phyloP scores from a whole-genome alignment of 2,329 filamentous ascomycete species.

The Stagonosporopsis cucurbitacearum region DNA sequence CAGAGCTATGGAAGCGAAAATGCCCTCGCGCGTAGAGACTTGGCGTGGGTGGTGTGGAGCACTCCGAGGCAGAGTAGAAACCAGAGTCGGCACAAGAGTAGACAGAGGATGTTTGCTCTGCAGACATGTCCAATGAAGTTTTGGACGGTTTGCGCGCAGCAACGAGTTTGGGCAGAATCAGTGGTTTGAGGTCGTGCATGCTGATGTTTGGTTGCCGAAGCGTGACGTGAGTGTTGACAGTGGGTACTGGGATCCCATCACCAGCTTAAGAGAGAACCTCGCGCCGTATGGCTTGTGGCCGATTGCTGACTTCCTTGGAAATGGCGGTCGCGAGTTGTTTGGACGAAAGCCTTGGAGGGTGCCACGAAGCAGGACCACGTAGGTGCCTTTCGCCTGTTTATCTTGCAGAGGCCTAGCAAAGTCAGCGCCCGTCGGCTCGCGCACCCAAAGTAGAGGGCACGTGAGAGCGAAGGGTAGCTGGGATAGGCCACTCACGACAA shows the following conservation, averaged over 20 bases:
- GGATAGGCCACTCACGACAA: constrained; percentile 32
- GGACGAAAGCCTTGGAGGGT: constrained; percentile 38
- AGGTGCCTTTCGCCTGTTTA: constrained; percentile 41
- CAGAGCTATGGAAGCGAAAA: constrained; percentile 73
- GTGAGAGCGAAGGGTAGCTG: constrained; percentile 35
- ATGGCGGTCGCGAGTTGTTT: constrained; percentile 43
- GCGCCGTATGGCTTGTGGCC: constrained; percentile 24
- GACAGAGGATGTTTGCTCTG: constrained; percentile 41
- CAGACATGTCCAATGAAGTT: constrained; percentile 42
- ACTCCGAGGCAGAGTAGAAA: constrained; percentile 65
- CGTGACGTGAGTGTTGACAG: constrained; percentile 39
- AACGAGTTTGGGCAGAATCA: constrained; percentile 48
- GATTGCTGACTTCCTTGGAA: constrained; percentile 27
- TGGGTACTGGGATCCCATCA: constrained; percentile 46
- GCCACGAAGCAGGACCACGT: constrained; percentile 51
- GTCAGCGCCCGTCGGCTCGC: constrained; percentile 36
- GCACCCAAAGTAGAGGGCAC: constrained; percentile 39
- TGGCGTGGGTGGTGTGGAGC: constrained; percentile 73
- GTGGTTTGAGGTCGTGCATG: constrained; percentile 51
- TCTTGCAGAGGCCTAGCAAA: constrained; percentile 30
- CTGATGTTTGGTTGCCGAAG: constrained; percentile 27
- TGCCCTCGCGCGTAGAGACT: constrained; percentile 71
- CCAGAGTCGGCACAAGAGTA: constrained; percentile 47
- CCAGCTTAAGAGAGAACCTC: constrained; percentile 39
- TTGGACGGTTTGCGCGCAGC: constrained; percentile 48